Conservation (phyloP, 495 filamentous ascomycete genomes). For the Paragyromitra xinjiangensis region DNA sequence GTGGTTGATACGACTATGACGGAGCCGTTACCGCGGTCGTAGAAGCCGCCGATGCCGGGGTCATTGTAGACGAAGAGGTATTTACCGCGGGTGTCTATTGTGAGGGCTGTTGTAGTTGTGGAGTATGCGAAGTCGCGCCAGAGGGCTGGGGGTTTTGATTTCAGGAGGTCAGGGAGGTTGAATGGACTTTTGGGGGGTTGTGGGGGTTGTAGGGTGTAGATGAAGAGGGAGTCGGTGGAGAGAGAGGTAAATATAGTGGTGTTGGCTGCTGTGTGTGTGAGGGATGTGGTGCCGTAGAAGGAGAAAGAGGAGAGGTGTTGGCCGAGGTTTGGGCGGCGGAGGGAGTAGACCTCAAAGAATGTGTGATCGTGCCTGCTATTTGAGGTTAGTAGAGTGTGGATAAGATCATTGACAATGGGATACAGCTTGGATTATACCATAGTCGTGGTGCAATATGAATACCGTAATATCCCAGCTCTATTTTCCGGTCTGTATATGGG, state of each 20-base stretch:
- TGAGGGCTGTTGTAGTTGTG: constrained; percentile 28
- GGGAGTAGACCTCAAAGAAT: constrained; percentile 42
- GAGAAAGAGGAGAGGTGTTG: constrained; percentile 32
- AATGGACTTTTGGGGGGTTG: not conserved
- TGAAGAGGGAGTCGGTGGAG: constrained; percentile 31
- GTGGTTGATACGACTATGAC: constrained; percentile 23
- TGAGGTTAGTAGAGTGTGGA: not conserved
- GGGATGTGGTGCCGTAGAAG: constrained; percentile 29
- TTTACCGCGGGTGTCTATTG: constrained; percentile 9
- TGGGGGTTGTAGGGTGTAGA: constrained; percentile 30
- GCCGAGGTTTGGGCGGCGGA: constrained; percentile 21
- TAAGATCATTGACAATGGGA: not conserved
- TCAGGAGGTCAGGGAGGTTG: not conserved
- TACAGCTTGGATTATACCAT: not conserved
- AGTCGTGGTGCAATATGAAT: constrained; percentile 38
- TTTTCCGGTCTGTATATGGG: constrained; percentile 4
- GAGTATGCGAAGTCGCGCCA: constrained; percentile 24
- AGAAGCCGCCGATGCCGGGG: constrained; percentile 19
- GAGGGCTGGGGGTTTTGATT: constrained; percentile 12
- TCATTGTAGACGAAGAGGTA: constrained; percentile 39
- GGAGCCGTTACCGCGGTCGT: constrained; percentile 11
- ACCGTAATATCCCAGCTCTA: constrained; percentile 34
- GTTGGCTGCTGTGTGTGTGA: constrained; percentile 31
- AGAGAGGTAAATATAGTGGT: constrained; percentile 27
- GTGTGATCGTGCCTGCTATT: constrained; percentile 38